Evolutionary conservation across 768 basidiomycete species (phyloP).

Genomic region (Trametes cubensis): DNA sequence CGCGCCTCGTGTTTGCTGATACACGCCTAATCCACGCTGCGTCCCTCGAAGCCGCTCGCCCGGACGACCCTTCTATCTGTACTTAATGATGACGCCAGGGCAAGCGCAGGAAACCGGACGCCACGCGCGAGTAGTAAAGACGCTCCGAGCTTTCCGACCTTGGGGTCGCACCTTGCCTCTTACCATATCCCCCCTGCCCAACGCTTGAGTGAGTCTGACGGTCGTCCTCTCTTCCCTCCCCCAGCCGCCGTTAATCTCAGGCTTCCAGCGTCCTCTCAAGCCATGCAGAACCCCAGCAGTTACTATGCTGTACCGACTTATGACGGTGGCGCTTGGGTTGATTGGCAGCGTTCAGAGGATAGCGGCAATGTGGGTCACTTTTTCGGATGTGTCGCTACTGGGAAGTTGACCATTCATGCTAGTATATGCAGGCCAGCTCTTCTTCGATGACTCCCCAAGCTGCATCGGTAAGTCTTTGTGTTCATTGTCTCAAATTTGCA

Average conservation of each 20-base stretch:
- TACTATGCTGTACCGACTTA: conserved; percentile 26
- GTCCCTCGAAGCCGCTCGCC: conserved; percentile 14
- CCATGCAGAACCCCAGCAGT: conserved; percentile 30
- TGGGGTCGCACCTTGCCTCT: conserved; percentile 26
- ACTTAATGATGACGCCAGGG: conserved; percentile 26
- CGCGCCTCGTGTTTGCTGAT: conserved; percentile 29
- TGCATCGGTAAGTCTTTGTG: conserved; percentile 23
- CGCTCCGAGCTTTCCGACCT: conserved; percentile 18
- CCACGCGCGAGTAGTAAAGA: conserved; percentile 27
- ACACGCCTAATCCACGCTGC: conserved; percentile 32
- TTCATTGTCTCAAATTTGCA: not conserved
- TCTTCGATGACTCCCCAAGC: conserved; percentile 19
- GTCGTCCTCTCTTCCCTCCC: conserved; percentile 10
- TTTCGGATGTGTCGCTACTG: not conserved
- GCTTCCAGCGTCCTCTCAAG: conserved; percentile 9
- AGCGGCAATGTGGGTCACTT: conserved; percentile 25
- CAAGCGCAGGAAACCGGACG: conserved; percentile 19
- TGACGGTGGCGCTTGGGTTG: conserved; percentile 27
- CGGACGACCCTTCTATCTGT: conserved; percentile 21
- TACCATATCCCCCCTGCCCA: conserved; percentile 23
- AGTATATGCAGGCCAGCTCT: conserved; percentile 28
- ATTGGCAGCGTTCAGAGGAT: conserved; percentile 29
- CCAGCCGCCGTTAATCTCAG: not conserved
- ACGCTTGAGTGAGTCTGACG: conserved; percentile 22
- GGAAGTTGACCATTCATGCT: not conserved